Evolutionary conservation across 192 early-diverging fungal genomes (phyloP).

Genomic region (Paraglomus brasilianum): DNA sequence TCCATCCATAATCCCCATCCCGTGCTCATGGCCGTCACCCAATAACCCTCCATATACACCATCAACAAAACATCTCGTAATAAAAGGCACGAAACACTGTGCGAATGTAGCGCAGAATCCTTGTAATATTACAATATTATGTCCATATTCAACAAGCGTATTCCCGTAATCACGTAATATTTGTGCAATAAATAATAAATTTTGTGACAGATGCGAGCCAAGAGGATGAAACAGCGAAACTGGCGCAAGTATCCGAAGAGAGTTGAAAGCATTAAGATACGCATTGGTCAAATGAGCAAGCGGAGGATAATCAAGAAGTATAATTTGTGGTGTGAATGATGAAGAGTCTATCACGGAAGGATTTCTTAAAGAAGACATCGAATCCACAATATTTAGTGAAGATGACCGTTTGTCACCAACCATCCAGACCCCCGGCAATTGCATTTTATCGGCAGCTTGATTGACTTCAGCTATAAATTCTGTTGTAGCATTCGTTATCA

Average conservation of each 20-base stretch:
- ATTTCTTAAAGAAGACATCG: not conserved
- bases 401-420: constrained; percentile 36
- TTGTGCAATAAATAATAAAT: constrained; percentile 10
- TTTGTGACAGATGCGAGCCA: constrained; percentile 1
- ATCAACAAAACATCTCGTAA: constrained; percentile 41
- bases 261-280: constrained; percentile 61
- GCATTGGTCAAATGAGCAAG: constrained; percentile 67
- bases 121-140: constrained; percentile 10
- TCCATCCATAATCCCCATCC: not conserved
- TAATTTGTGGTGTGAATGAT: constrained; percentile 51
- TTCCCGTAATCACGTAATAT: constrained; percentile 18
- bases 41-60: constrained; percentile 45
- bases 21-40: not conserved
- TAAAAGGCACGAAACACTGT: constrained; percentile 30
- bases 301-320: constrained; percentile 62
- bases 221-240: constrained; percentile 37
- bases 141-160: constrained; percentile 5
- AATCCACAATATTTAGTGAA: constrained; percentile 2
- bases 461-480: constrained; percentile 47
- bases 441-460: constrained; percentile 36
- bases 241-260: constrained; percentile 58
- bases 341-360: constrained; percentile 3
- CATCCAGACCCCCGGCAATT: constrained; percentile 50
- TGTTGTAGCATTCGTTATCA: constrained; percentile 49
- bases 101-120: constrained; percentile 26